Evolutionary conservation across 192 early-diverging fungal species (phyloP).

Genomic region (Chytriomyces sp.): DNA sequence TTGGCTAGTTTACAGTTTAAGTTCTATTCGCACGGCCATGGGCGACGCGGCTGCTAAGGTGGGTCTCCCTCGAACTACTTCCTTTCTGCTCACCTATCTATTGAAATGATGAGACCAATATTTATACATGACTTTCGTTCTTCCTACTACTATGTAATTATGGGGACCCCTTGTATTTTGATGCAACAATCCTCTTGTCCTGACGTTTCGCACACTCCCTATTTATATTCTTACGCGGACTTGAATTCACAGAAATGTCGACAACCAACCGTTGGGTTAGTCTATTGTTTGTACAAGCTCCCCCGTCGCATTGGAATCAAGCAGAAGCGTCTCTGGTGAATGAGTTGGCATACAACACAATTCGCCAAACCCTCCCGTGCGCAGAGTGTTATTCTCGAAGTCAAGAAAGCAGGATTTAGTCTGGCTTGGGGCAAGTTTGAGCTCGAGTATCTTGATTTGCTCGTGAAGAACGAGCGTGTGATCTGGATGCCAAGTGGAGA

Average conservation of each 20-base stretch:
- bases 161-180: too few species aligned
- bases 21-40: constrained; percentile 74
- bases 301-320: constrained; percentile 89
- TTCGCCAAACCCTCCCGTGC: constrained; percentile 77
- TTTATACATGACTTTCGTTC: constrained; percentile 4
- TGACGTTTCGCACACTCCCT: too few species aligned
- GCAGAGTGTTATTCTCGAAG: constrained; percentile 79
- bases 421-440: constrained; percentile 90
- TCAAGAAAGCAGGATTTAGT: constrained; percentile 90
- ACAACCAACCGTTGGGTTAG: constrained; percentile 98
- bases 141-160: too few species aligned
- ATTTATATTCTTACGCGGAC: too few species aligned
- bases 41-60: constrained; percentile 88
- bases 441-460: constrained; percentile 73
- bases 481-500: constrained; percentile 50
- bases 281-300: constrained; percentile 94
- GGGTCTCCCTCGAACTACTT: neutral
- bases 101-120: constrained; percentile 34
- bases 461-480: too few species aligned
- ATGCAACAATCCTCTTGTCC: too few species aligned
- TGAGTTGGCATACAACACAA: constrained; percentile 99
- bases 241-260: constrained; percentile 81
- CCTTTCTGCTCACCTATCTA: neutral
- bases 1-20: constrained; percentile 73
- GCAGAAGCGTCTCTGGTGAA: constrained; percentile 82